A percentile compares a stretch with the other conserved stretches of the same genome.
Evolutionary conservation across 345 rosid species (phyloP).

Genomic region (Clarkia xantiana): DNA sequence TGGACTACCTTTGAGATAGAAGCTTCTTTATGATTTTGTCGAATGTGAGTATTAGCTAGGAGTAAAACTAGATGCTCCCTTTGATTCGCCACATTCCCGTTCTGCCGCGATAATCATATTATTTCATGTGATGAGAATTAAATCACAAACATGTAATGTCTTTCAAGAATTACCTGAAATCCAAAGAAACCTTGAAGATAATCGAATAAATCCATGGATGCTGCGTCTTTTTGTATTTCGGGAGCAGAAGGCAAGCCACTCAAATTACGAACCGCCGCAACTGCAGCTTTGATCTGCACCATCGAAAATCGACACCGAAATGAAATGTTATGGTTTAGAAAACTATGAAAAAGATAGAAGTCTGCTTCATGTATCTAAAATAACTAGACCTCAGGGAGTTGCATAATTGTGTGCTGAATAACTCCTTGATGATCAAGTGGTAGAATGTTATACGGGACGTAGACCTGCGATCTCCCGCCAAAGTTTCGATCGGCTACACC

Average conservation of each 20-base stretch:
- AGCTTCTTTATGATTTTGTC: conserved; percentile 44
- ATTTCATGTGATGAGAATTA: conserved; percentile 1
- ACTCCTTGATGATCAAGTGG: conserved; percentile 76
- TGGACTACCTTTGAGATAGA: conserved; percentile 37
- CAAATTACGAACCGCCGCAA: too few relatives aligned
- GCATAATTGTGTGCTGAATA: conserved; percentile 71
- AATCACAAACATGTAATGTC: not conserved
- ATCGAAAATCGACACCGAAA: not conserved
- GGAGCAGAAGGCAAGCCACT: too few relatives aligned
- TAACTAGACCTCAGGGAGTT: conserved; percentile 58
- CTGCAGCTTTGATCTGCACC: not conserved
- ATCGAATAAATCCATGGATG: conserved; percentile 43
- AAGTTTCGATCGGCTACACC: conserved; percentile 50
- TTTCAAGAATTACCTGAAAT: conserved; percentile 48
- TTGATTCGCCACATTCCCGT: conserved; percentile 81
- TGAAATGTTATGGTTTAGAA: not conserved
- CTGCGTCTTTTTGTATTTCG: not conserved
- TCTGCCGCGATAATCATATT: conserved; percentile 24
- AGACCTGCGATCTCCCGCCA: conserved; percentile 41
- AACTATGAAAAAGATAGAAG: not conserved
- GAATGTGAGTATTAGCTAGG: conserved; percentile 49
- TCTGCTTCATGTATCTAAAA: conserved; percentile 4
- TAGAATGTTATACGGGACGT: conserved; percentile 81
- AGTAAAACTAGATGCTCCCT: conserved; percentile 90
- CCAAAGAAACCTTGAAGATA: conserved; percentile 69